Percentiles rank a stretch among this genome's conserved stretches.
These are phyloP conservation scores for Panicum miliaceum DNA, from an alignment of 176 grass and related monocot species.

Conservation along the genomic window DNA sequence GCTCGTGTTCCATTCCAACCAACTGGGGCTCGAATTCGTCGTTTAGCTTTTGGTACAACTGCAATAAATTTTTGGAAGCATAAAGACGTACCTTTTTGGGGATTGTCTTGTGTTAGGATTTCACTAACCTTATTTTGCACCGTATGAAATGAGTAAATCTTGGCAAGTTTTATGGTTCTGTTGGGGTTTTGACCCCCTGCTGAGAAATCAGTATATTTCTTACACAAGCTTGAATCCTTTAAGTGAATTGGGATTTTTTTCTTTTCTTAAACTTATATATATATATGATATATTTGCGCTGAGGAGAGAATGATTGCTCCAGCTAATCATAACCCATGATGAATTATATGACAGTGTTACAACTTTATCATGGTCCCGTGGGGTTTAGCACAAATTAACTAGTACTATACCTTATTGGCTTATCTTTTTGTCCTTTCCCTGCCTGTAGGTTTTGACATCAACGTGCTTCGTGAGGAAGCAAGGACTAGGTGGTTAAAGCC, in stretches of 20 bases:
- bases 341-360: not conserved
- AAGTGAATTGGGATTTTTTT: not conserved
- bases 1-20: not conserved
- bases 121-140: not conserved
- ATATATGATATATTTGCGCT: not conserved
- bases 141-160: not conserved
- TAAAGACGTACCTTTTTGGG: not conserved
- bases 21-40: not conserved
- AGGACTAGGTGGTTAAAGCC: conserved; percentile 86
- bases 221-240: conserved; percentile 3
- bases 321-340: conserved; percentile 1
- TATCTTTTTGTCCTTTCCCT: not conserved
- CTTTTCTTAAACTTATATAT: not conserved
- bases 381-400: not conserved
- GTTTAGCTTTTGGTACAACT: conserved; percentile 26
- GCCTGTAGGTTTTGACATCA: conserved; percentile 82
- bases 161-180: not conserved
- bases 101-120: not conserved
- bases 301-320: not conserved
- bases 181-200: not conserved
- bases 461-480: conserved; percentile 75
- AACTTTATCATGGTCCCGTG: conserved; percentile 6
- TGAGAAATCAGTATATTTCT: not conserved
- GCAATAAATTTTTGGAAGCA: not conserved
- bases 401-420: not conserved